Evolutionary conservation across 208 protist genomes (phyloP).

Genomic region (Wallacemonas sp.): DNA sequence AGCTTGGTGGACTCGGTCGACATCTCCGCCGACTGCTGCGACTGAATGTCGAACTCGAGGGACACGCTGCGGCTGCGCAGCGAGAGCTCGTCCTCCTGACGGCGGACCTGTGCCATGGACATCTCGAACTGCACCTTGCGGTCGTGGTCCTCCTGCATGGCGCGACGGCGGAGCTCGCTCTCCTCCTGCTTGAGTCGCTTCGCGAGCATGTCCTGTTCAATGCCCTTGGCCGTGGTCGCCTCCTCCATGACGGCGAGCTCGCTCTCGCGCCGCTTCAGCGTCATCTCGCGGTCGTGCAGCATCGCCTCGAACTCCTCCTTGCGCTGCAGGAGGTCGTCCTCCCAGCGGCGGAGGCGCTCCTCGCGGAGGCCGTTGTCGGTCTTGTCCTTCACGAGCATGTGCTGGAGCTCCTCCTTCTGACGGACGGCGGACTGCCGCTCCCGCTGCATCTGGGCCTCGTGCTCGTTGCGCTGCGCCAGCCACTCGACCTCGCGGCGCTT

Average conservation of each 20-base stretch:
- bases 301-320: conserved; percentile 37
- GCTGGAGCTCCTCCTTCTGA: conserved; percentile 44
- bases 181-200: conserved; percentile 27
- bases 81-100: conserved; percentile 26
- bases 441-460: conserved; percentile 37
- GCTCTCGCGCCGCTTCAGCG: conserved; percentile 30
- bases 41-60: conserved; percentile 21
- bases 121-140: conserved; percentile 19
- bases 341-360: conserved; percentile 27
- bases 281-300: conserved; percentile 30
- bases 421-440: conserved; percentile 42
- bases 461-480: conserved; percentile 33
- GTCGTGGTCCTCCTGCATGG: conserved; percentile 19
- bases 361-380: conserved; percentile 32
- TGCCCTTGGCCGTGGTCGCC: conserved; percentile 12
- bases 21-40: conserved; percentile 19
- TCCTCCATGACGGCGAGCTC: conserved; percentile 30
- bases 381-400: conserved; percentile 28
- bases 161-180: conserved; percentile 31
- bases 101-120: conserved; percentile 22
- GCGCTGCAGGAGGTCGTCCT: conserved; percentile 34
- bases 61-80: conserved; percentile 15
- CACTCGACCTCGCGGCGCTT: conserved; percentile 43
- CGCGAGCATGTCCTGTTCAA: conserved; percentile 35
- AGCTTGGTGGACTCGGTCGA: conserved; percentile 18